phyloP scores from a whole-genome alignment of 768 basidiomycete species.

The Chalciporus sphaerocephalus region DNA sequence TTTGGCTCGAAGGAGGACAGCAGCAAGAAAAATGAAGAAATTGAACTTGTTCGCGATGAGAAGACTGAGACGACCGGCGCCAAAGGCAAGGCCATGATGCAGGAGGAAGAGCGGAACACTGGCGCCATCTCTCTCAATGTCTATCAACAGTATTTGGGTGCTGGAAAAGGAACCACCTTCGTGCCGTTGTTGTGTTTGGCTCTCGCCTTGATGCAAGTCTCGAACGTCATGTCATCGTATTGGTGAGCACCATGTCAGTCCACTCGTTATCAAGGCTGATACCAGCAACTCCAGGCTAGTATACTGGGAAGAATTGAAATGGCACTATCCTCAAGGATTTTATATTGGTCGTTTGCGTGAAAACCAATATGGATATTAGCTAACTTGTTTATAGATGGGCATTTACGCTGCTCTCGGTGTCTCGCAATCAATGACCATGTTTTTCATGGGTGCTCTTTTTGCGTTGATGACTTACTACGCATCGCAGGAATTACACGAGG shows the following conservation, averaged over 20 bases:
- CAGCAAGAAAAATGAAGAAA: constrained; percentile 38
- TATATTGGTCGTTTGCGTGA: constrained; percentile 47
- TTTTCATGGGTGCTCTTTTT: constrained; percentile 61
- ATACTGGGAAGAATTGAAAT: constrained; percentile 60
- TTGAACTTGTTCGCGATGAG: constrained; percentile 28
- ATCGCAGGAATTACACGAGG: constrained; percentile 63
- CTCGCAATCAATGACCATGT: constrained; percentile 61
- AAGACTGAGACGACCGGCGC: constrained; percentile 33
- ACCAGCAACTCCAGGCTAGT: constrained; percentile 52
- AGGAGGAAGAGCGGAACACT: constrained; percentile 75
- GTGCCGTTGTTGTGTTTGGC: constrained; percentile 63
- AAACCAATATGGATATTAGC: constrained; percentile 28
- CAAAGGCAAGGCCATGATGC: constrained; percentile 64
- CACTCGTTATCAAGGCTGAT: not conserved
- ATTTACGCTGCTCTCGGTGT: constrained; percentile 74
- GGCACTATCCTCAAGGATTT: constrained; percentile 56
- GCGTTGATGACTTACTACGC: constrained; percentile 74
- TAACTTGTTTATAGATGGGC: constrained; percentile 53
- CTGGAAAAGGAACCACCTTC: constrained; percentile 62
- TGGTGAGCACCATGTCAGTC: constrained; percentile 44
- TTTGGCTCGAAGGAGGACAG: constrained; percentile 66
- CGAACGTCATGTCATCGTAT: constrained; percentile 67
- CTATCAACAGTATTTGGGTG: constrained; percentile 53
- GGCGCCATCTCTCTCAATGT: constrained; percentile 46
- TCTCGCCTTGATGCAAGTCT: constrained; percentile 61